Base-by-base conservation (phyloP, 2,329 filamentous ascomycete genomes). In the Botryosphaeria agaves region DNA sequence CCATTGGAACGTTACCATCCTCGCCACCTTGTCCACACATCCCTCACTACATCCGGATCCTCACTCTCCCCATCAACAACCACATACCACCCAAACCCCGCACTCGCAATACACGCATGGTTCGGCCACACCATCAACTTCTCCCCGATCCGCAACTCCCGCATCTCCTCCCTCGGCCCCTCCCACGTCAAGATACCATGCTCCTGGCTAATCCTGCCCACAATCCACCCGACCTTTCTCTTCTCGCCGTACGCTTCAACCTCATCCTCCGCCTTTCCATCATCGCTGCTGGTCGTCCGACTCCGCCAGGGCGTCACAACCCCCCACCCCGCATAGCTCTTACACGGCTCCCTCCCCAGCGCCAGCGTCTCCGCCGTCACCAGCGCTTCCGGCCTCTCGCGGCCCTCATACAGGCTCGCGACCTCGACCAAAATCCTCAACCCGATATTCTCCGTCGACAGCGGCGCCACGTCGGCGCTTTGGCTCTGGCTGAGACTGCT, bases 91-190 rank as follows among this genome's bases (percentile, higher is more conserved):
- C 66, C 71, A 53, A 75, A 80, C 17, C 69, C 68, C 0, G 72
- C 73, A 0, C 76, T 74, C 2, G 79, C 69, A 40, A 87, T 76
- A 47, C 81, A 89, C 20, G 79, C 72, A 54, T 89, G 81, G 42
- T 87, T 87, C 0, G 80, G 79, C 72, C 76, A 85, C 5, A 87
- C 56, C 34, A 71, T 61, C 16, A 85, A 52, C 43, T 71, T 70
- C 44, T 82, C 67, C 1, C 80, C 79, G 18, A 81, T 57, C 2
- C 50, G 38, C 34, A 82, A 45, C 28, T 54, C 45, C 23, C 53
- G 48, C 28, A 64, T 51, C n/a, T 57, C 49, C 7, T 57, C 48
- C 17, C 39, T 39, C 1, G 46, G 32, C 0, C 60, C 62, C 23
- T 59, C 53, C 69, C 76, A 83, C 1, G 56, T 60, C 41, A 87